phyloP scores from a whole-genome alignment of 1,139 yeast species.

The Saccharomyces hybrid region DNA sequence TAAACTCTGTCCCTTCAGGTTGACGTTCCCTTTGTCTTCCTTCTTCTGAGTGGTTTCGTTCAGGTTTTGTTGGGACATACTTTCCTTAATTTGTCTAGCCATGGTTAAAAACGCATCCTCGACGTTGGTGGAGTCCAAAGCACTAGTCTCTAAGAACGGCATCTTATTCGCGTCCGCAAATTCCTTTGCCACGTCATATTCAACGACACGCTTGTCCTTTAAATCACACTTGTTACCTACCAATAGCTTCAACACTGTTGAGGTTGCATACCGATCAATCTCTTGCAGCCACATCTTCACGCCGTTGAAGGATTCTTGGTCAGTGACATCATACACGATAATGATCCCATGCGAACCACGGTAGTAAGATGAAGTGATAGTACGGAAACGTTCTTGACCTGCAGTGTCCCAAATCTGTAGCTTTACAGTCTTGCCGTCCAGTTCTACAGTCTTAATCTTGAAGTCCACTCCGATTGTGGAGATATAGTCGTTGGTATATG shows the following conservation, averaged over 20 bases:
- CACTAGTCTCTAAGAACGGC: conserved; percentile 95
- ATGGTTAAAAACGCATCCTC: conserved; percentile 97
- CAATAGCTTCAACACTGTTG: conserved; percentile 90
- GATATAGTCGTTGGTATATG: conserved; percentile 93
- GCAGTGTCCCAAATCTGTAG: conserved; percentile 99
- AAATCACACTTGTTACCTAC: conserved; percentile 97
- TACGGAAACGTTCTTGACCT: conserved; percentile 96
- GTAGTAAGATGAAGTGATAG: conserved; percentile 95
- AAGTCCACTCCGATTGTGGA: conserved; percentile 98
- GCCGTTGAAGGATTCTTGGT: conserved; percentile 93
- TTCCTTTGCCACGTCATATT: conserved; percentile 93
- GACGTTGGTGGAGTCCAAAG: conserved; percentile 89
- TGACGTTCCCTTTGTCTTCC: conserved; percentile 62
- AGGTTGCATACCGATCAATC: conserved; percentile 96
- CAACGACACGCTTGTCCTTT: conserved; percentile 90
- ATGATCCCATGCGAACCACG: conserved; percentile 98
- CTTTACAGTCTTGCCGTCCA: conserved; percentile 95
- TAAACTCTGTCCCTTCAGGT: conserved; percentile 84
- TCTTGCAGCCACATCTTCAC: conserved; percentile 99
- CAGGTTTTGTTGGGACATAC: conserved; percentile 67
- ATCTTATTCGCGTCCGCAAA: conserved; percentile 94
- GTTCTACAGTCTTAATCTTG: conserved; percentile 92
- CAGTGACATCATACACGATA: conserved; percentile 96
- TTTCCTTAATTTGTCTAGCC: conserved; percentile 98
- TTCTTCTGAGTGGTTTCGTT: conserved; percentile 33